Percentiles rank a stretch among this genome's conserved stretches.
Evolutionary conservation across 108 stramenopile genomes (phyloP).

Genomic region (Nannochloropsis granulata): DNA sequence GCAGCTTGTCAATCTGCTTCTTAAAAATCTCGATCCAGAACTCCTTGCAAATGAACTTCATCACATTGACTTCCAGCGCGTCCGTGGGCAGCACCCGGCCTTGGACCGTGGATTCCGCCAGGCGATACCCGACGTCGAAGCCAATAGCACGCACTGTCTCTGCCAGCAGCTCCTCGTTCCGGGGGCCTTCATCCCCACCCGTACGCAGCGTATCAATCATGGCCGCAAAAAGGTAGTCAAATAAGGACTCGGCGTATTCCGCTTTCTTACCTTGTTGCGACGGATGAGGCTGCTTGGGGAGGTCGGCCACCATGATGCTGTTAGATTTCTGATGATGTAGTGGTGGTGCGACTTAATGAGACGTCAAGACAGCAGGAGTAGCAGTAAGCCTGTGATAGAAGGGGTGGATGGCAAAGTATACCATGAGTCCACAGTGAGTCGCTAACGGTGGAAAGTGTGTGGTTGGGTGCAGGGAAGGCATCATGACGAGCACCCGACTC

Average conservation of each 20-base stretch:
- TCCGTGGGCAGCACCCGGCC: slow-evolving; percentile 24
- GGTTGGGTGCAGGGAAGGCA: too few species aligned
- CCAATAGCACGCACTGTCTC: slow-evolving; percentile 8
- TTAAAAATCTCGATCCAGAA: slow-evolving; percentile 40
- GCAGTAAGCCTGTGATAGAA: too few species aligned
- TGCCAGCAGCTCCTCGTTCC: neutral
- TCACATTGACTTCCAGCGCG: slow-evolving; percentile 22
- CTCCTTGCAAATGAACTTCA: slow-evolving; percentile 45
- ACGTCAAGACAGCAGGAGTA: too few species aligned
- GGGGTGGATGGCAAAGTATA: too few species aligned
- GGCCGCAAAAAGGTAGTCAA: neutral
- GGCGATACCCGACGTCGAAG: slow-evolving; percentile 25
- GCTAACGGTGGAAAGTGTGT: too few species aligned
- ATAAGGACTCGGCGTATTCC: neutral
- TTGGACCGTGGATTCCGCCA: slow-evolving; percentile 21
- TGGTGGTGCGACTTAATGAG: too few species aligned
- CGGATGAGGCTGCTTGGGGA: neutral
- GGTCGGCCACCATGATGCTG: neutral
- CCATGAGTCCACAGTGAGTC: too few species aligned
- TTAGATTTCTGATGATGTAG: too few species aligned
- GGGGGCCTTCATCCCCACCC: neutral
- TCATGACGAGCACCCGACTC: too few species aligned
- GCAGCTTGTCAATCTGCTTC: slow-evolving; percentile 40
- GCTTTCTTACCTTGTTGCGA: neutral
- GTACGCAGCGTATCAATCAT: neutral